Evolutionary conservation across 129 eudicot genomes (phyloP).

Genomic region (Chrysanthemum lavandulifolium): DNA sequence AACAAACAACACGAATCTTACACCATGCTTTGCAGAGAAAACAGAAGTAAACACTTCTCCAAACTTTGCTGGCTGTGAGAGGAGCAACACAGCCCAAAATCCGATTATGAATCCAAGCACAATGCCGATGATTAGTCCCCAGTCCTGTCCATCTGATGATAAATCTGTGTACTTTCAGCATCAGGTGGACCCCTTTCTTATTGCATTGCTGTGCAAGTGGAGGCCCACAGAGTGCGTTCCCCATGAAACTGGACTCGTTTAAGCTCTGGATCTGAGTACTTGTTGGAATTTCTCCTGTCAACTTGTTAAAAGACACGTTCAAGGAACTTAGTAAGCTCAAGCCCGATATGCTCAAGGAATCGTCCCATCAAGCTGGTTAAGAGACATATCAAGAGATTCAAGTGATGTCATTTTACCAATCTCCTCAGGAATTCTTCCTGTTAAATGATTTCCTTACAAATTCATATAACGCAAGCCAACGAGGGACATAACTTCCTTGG

Average conservation of each 20-base stretch:
- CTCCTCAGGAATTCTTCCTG: slow-evolving; percentile 17
- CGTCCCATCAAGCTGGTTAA: slow-evolving; percentile 30
- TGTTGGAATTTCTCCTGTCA: slow-evolving; percentile 42
- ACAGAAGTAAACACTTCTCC: slow-evolving; percentile 21
- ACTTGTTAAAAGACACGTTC: slow-evolving; percentile 38
- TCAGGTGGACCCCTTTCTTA: not conserved
- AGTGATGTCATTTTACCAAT: slow-evolving; percentile 36
- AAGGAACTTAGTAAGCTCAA: slow-evolving; percentile 30
- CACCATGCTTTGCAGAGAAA: slow-evolving; percentile 2
- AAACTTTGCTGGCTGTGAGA: not conserved
- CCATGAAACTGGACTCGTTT: slow-evolving; percentile 31
- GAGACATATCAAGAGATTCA: slow-evolving; percentile 44
- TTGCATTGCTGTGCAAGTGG: slow-evolving; percentile 18
- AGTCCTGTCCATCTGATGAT: not conserved
- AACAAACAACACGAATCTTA: not conserved
- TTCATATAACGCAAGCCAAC: slow-evolving; percentile 20
- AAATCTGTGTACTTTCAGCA: not conserved
- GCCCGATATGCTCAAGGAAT: slow-evolving; percentile 38
- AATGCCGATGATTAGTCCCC: slow-evolving; percentile 17
- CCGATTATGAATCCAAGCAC: slow-evolving; percentile 23
- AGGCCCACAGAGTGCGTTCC: slow-evolving; percentile 37
- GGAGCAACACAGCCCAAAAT: slow-evolving; percentile 22
- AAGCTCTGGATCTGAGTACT: slow-evolving; percentile 44
- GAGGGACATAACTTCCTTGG: slow-evolving; percentile 12
- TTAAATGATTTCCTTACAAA: slow-evolving; percentile 34